phyloP scores from a whole-genome alignment of 1,139 yeast genomes.

The Kodamaea sp. region DNA sequence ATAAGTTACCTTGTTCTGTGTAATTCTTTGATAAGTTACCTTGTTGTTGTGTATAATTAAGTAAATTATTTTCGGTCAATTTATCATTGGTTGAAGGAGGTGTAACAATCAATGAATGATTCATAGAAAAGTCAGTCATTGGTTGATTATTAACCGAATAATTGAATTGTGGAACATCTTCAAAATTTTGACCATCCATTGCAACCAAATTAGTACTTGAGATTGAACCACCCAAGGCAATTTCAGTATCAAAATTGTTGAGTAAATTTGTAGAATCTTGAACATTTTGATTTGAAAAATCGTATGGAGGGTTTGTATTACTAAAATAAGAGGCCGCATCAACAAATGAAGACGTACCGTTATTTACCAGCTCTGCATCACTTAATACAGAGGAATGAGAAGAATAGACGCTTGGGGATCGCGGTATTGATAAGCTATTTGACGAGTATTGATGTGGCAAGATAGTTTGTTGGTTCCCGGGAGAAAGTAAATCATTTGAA shows the following conservation, averaged over 20 bases:
- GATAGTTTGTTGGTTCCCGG: slow-evolving; percentile 6
- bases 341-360: slow-evolving; percentile 34
- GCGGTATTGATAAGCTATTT: slow-evolving; percentile 11
- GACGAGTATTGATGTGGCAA: slow-evolving; percentile 4
- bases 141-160: slow-evolving; percentile 14
- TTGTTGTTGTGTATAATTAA: slow-evolving; percentile 17
- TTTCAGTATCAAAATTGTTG: slow-evolving; percentile 31
- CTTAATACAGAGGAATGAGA: slow-evolving; percentile 28
- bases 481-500: slow-evolving; percentile 10
- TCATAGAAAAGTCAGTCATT: slow-evolving; percentile 3
- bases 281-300: slow-evolving; percentile 2
- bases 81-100: slow-evolving; percentile 5
- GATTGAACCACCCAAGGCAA: slow-evolving; percentile 41
- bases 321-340: slow-evolving; percentile 39
- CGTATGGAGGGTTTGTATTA: slow-evolving; percentile 12
- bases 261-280: slow-evolving; percentile 10
- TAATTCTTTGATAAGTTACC: slow-evolving; percentile 10
- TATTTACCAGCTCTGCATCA: slow-evolving; percentile 35
- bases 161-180: slow-evolving; percentile 11
- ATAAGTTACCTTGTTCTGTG: slow-evolving; percentile 12
- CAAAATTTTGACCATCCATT: slow-evolving; percentile 8
- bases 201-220: slow-evolving; percentile 34
- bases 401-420: slow-evolving; percentile 13
- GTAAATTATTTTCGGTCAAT: slow-evolving; percentile 31
- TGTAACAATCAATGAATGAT: neutral